These are phyloP conservation scores for Silene latifolia DNA, from an alignment of 148 eudicot species.

Conservation along the genomic window DNA sequence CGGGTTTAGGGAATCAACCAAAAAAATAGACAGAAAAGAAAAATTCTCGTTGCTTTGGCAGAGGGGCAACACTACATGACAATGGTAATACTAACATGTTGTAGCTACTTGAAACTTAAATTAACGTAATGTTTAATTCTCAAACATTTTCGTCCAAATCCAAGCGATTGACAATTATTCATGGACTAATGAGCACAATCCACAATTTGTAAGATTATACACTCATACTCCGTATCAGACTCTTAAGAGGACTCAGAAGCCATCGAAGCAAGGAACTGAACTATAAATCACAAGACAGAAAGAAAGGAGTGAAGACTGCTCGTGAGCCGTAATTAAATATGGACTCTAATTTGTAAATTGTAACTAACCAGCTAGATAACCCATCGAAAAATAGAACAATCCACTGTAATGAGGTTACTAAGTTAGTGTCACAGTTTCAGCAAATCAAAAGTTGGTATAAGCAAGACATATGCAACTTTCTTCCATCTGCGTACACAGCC, in stretches of 20 bases:
- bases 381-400: not conserved
- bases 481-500: not conserved
- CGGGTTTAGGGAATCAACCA: too few species aligned
- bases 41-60: too few species aligned
- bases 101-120: not conserved
- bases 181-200: not conserved
- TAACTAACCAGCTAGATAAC: not conserved
- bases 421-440: not conserved
- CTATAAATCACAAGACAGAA: too few species aligned
- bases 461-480: not conserved
- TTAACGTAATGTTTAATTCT: not conserved
- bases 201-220: not conserved
- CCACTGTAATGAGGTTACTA: not conserved
- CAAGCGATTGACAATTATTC: not conserved
- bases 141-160: not conserved
- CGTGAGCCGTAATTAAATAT: not conserved
- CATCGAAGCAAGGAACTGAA: too few species aligned
- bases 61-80: not conserved
- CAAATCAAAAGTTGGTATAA: not conserved
- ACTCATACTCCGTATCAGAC: not conserved
- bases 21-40: too few species aligned
- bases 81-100: not conserved
- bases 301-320: not conserved
- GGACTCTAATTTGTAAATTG: not conserved
- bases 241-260: not conserved